Evolutionary conservation across 371 early-diverging fungal species (phyloP).

Genomic region (Sporodiniella umbellata): DNA sequence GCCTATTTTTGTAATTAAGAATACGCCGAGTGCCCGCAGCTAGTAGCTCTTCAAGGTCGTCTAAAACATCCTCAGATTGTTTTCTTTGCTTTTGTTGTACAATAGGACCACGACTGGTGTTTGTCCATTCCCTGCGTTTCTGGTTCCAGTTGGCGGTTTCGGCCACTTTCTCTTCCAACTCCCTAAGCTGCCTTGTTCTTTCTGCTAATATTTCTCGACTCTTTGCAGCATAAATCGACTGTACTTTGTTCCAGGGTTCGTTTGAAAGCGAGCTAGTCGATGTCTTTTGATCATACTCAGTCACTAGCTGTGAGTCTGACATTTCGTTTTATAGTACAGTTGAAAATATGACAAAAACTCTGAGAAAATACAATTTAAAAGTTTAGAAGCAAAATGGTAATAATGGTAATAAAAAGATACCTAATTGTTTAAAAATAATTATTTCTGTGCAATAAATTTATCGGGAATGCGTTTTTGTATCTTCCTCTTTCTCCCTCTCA

Average conservation of each 20-base stretch:
- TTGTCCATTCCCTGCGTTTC: slow-evolving; percentile 22
- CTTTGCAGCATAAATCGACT: slow-evolving; percentile 24
- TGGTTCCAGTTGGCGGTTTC: slow-evolving; percentile 34
- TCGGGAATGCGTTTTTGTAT: too few relatives aligned
- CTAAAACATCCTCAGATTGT: slow-evolving; percentile 38
- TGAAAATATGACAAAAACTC: too few relatives aligned
- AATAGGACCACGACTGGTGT: neutral
- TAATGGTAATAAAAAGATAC: too few relatives aligned
- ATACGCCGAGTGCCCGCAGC: slow-evolving; percentile 42
- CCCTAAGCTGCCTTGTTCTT: slow-evolving; percentile 30
- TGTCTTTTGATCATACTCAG: slow-evolving; percentile 4
- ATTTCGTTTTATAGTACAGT: too few relatives aligned
- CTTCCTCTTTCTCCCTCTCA: too few relatives aligned
- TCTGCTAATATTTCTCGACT: slow-evolving; percentile 14
- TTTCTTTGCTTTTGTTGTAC: slow-evolving; percentile 16
- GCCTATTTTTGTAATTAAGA: slow-evolving; percentile 22
- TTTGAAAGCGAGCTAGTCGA: slow-evolving; percentile 7
- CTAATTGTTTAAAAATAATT: too few relatives aligned
- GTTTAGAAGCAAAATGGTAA: too few relatives aligned
- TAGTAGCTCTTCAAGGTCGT: slow-evolving; percentile 44
- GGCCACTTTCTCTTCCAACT: slow-evolving; percentile 37
- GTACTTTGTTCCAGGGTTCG: slow-evolving; percentile 29
- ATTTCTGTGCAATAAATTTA: too few relatives aligned
- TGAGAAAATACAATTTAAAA: too few relatives aligned
- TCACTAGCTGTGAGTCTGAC: neutral